A percentile compares a stretch with the other conserved stretches of the same genome.
These are phyloP conservation scores for Eucalyptus virginea DNA, from an alignment of 345 rosid genomes.

Conservation along the genomic window DNA sequence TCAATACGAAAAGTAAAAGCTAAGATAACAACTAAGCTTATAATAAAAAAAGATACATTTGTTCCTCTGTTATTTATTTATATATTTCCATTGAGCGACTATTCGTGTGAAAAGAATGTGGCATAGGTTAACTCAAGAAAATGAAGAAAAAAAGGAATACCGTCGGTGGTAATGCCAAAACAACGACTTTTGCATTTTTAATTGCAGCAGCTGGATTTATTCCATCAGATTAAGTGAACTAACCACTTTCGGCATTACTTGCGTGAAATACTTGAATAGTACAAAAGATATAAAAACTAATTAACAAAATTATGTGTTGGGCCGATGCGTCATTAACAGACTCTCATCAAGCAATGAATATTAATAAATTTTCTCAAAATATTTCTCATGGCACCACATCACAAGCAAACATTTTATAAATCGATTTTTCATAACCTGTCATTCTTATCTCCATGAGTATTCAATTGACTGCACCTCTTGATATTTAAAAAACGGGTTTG, in stretches of 20 bases:
- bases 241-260: neutral
- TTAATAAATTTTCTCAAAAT: neutral
- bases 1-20: neutral
- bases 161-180: neutral
- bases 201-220: neutral
- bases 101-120: neutral
- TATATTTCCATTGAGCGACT: neutral
- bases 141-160: neutral
- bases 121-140: neutral
- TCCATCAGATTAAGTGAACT: neutral
- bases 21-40: neutral
- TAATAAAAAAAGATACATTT: neutral
- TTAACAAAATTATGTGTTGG: neutral
- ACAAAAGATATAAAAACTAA: neutral
- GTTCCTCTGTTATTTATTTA: neutral
- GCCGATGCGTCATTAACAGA: neutral
- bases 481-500: neutral
- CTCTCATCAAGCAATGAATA: neutral
- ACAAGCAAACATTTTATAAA: neutral
- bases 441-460: neutral
- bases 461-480: neutral
- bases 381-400: neutral
- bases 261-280: neutral
- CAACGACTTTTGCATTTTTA: neutral
- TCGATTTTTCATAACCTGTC: neutral